Evolutionary conservation across 768 basidiomycete species (phyloP).

Genomic region (Lenzites betulinus): DNA sequence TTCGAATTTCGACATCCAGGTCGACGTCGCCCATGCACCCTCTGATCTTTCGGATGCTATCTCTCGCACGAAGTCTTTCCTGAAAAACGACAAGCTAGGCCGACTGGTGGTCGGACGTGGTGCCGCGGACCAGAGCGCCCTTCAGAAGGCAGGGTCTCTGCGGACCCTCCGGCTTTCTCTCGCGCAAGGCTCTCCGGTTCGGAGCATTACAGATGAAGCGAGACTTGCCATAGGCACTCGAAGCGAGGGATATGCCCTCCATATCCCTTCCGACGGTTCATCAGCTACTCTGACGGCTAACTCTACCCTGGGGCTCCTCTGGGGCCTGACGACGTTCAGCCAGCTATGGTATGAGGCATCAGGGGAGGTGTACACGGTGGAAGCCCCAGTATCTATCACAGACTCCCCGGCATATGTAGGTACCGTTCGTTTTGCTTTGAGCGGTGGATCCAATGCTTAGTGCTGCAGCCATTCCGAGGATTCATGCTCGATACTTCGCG

Average conservation of each 20-base stretch:
- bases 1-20: constrained; percentile 48
- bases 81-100: constrained; percentile 57
- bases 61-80: constrained; percentile 43
- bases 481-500: constrained; percentile 80
- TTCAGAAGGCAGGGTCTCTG: constrained; percentile 45
- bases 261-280: constrained; percentile 52
- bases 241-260: constrained; percentile 60
- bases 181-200: constrained; percentile 23
- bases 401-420: constrained; percentile 67
- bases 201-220: constrained; percentile 54
- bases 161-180: constrained; percentile 45
- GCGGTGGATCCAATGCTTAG: background rate
- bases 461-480: constrained; percentile 62
- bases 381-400: constrained; percentile 57
- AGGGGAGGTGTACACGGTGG: constrained; percentile 47
- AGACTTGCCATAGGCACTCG: constrained; percentile 48
- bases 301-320: constrained; percentile 63
- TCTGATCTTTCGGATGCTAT: constrained; percentile 59
- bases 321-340: constrained; percentile 73
- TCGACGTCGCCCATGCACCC: constrained; percentile 43
- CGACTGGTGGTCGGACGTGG: constrained; percentile 61
- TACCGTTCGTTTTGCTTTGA: constrained; percentile 11
- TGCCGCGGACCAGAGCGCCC: constrained; percentile 40
- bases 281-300: constrained; percentile 56
- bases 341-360: constrained; percentile 59